Conservation (phyloP, 2,329 filamentous ascomycete species). For the Calonectria pteridis region DNA sequence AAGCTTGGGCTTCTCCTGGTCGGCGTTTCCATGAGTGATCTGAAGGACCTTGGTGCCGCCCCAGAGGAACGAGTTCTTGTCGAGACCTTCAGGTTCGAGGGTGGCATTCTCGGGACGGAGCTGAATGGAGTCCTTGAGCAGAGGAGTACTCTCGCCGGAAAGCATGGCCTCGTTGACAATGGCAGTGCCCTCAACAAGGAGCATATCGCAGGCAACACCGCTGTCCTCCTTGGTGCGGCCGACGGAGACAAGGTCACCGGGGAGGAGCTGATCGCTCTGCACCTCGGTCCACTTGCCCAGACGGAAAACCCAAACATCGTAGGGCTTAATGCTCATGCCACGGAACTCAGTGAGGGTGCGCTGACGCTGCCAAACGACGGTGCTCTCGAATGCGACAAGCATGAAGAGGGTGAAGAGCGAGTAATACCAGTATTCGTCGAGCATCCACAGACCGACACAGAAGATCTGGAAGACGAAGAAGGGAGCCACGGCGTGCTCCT, state of each 20-base stretch:
- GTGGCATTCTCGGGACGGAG: conserved; percentile 84
- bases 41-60: conserved; percentile 98
- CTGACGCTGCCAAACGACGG: conserved; percentile 98
- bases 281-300: conserved; percentile 89
- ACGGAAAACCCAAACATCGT: conserved; percentile 92
- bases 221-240: conserved; percentile 96
- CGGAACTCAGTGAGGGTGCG: conserved; percentile 96
- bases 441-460: conserved; percentile 97
- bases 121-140: conserved; percentile 96
- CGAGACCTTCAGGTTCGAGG: conserved; percentile 89
- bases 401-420: conserved; percentile 99
- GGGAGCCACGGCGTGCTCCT: conserved; percentile 97
- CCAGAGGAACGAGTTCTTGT: conserved; percentile 97
- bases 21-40: conserved; percentile 86
- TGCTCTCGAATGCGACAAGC: conserved; percentile 97
- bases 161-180: conserved; percentile 99
- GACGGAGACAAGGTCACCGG: conserved; percentile 93
- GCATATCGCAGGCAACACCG: conserved; percentile 96
- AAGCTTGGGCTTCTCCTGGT: conserved; percentile 78
- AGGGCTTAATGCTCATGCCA: conserved; percentile 99
- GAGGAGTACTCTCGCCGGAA: conserved; percentile 95
- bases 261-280: conserved; percentile 90
- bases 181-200: conserved; percentile 92
- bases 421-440: conserved; percentile 99
- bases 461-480: conserved; percentile 99